A percentile compares a stretch with the other conserved stretches of the same genome.
Evolutionary conservation across 306 rosid species (phyloP).

Genomic region (Trifolium fragiferum): DNA sequence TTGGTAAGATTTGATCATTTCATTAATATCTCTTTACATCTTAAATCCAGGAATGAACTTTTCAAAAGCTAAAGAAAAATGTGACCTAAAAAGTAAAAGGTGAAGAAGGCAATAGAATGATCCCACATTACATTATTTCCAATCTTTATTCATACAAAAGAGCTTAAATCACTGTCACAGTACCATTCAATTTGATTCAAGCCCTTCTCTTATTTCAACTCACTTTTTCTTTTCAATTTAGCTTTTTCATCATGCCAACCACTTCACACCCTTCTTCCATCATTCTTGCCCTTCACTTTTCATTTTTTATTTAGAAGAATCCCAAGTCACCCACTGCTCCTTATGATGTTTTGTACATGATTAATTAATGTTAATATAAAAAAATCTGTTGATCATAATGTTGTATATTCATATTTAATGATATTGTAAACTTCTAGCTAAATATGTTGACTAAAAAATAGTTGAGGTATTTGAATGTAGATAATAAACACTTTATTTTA

Average conservation of each 20-base stretch:
- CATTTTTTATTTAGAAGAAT: slow-evolving; percentile 45
- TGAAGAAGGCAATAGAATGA: slow-evolving; percentile 41
- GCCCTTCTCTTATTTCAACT: slow-evolving; percentile 47
- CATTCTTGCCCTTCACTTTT: slow-evolving; percentile 54
- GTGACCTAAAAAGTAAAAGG: slow-evolving; percentile 59
- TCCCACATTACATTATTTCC: slow-evolving; percentile 55
- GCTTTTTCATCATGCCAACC: slow-evolving; percentile 61
- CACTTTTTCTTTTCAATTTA: slow-evolving; percentile 51
- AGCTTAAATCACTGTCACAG: slow-evolving; percentile 56
- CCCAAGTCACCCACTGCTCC: slow-evolving; percentile 48
- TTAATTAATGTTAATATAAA: slow-evolving; percentile 6
- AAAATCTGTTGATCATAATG: background rate
- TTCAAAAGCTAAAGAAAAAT: slow-evolving; percentile 54
- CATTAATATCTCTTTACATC: slow-evolving; percentile 40
- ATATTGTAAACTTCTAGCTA: background rate
- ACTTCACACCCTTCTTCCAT: slow-evolving; percentile 59
- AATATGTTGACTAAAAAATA: background rate
- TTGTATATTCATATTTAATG: background rate
- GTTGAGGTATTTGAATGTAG: background rate
- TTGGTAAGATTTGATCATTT: slow-evolving; percentile 46
- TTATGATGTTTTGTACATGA: slow-evolving; percentile 35
- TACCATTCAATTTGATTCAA: slow-evolving; percentile 48
- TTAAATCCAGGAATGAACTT: slow-evolving; percentile 55
- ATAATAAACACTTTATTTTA: background rate
- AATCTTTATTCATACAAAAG: slow-evolving; percentile 52